These are phyloP conservation scores for Eudorina sp. DNA, from an alignment of 139 green algal species.

Conservation along the genomic window DNA sequence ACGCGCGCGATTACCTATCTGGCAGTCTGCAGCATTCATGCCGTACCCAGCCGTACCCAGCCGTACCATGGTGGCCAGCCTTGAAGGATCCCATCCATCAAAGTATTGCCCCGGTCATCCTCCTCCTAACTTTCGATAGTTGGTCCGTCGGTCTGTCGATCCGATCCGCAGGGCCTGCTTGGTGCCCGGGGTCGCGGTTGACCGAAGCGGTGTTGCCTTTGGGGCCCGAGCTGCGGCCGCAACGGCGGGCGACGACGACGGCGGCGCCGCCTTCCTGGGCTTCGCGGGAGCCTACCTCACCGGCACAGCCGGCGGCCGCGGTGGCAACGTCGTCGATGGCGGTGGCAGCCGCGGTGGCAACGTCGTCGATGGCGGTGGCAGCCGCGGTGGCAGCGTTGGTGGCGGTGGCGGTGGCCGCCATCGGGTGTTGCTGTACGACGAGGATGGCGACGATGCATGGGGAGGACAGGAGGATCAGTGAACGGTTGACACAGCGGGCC, in stretches of 20 bases:
- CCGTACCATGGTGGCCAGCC: too few relatives aligned
- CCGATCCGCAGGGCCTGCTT: neutral
- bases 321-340: neutral
- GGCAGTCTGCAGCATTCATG: too few relatives aligned
- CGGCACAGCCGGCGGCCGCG: neutral
- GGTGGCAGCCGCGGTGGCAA: neutral
- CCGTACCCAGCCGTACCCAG: too few relatives aligned
- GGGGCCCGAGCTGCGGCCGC: neutral
- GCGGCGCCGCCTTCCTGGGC: conserved; percentile 4
- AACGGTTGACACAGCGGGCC: too few relatives aligned
- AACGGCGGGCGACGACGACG: neutral
- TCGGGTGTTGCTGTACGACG: conserved; percentile 23
- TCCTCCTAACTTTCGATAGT: too few relatives aligned
- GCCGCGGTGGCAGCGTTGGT: too few relatives aligned
- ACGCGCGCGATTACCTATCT: too few relatives aligned
- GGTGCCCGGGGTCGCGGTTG: conserved; percentile 14
- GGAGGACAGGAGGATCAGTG: neutral
- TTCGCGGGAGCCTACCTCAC: neutral
- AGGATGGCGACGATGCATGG: neutral
- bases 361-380: neutral
- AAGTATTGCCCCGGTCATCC: too few relatives aligned
- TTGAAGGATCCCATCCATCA: too few relatives aligned
- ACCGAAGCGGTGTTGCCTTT: neutral
- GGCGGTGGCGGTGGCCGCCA: too few relatives aligned
- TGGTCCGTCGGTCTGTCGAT: neutral